phyloP scores from a whole-genome alignment of 352 stramenopile species.

The Aphanomyces cochlioides region DNA sequence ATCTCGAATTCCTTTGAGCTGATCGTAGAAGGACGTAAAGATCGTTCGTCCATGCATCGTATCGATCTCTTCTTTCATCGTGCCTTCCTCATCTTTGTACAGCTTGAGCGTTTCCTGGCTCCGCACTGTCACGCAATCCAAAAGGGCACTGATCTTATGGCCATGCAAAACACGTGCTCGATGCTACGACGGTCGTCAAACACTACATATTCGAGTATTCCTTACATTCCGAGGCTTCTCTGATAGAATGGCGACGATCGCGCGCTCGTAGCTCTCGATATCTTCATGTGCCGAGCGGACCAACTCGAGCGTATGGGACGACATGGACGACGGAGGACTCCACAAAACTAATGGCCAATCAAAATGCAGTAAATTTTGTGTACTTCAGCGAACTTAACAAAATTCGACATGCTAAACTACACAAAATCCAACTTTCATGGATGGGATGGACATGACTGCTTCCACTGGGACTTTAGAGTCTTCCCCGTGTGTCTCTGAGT shows the following conservation, averaged over 20 bases:
- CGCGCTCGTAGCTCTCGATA: slow-evolving; percentile 71
- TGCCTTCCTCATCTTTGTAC: slow-evolving; percentile 80
- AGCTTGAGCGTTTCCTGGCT: slow-evolving; percentile 72
- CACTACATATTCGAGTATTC: slow-evolving; percentile 11
- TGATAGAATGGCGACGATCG: slow-evolving; percentile 61
- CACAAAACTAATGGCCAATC: slow-evolving; percentile 18
- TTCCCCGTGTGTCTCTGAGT: too few species aligned
- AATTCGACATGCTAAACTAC: not conserved
- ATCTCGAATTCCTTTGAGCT: slow-evolving; percentile 76
- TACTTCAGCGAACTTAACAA: too few species aligned
- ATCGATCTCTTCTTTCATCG: slow-evolving; percentile 72
- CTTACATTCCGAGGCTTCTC: slow-evolving; percentile 81
- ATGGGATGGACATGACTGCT: too few species aligned
- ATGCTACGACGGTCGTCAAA: slow-evolving; percentile 44
- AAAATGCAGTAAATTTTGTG: not conserved
- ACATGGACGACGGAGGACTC: slow-evolving; percentile 44
- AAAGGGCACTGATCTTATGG: slow-evolving; percentile 78
- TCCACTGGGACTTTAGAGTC: too few species aligned
- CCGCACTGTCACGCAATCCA: slow-evolving; percentile 64
- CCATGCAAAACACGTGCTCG: slow-evolving; percentile 69
- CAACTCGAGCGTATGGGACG: slow-evolving; percentile 81
- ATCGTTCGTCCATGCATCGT: slow-evolving; percentile 68
- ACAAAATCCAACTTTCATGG: too few species aligned
- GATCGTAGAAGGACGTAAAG: slow-evolving; percentile 87
- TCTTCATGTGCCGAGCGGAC: slow-evolving; percentile 75